Evolutionary conservation across 179 eudicot genomes (phyloP).

Genomic region (Corrigiola litoralis): DNA sequence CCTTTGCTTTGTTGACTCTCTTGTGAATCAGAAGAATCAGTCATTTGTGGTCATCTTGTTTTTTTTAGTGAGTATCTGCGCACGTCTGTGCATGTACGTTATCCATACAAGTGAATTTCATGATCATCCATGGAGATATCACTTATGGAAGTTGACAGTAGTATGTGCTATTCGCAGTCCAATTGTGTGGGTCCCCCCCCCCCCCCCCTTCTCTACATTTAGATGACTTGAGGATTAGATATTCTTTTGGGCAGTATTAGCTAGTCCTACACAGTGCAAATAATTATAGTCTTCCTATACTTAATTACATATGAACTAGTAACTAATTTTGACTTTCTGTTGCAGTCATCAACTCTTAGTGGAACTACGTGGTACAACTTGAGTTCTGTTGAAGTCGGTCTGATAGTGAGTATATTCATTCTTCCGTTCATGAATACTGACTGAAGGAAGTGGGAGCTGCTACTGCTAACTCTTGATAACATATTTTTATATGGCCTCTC

Average conservation of each 20-base stretch:
- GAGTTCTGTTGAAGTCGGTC: conserved; percentile 80
- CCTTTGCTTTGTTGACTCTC: no score
- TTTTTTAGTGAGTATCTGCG: no score
- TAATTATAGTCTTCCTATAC: no score
- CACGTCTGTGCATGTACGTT: no score
- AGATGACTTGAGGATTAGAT: not conserved
- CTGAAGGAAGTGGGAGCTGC: not conserved
- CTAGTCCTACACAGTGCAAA: not conserved
- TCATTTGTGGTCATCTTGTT: no score
- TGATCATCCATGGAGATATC: no score
- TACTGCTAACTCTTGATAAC: not conserved
- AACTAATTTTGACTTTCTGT: conserved; percentile 18
- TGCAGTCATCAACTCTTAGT: conserved; percentile 74
- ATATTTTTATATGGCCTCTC: not conserved
- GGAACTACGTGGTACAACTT: conserved; percentile 85
- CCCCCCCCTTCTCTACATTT: no score
- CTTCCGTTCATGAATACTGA: not conserved
- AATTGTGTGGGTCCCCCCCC: no score
- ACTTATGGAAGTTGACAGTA: no score
- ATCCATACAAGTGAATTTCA: no score
- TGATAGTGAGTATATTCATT: conserved; percentile 56
- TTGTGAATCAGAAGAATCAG: no score
- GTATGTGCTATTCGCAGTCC: no score
- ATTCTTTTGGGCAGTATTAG: not conserved
- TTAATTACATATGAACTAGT: not conserved